These are phyloP conservation scores for Venturia asperata DNA, from an alignment of 2,329 filamentous ascomycete species.

Conservation along the genomic window DNA sequence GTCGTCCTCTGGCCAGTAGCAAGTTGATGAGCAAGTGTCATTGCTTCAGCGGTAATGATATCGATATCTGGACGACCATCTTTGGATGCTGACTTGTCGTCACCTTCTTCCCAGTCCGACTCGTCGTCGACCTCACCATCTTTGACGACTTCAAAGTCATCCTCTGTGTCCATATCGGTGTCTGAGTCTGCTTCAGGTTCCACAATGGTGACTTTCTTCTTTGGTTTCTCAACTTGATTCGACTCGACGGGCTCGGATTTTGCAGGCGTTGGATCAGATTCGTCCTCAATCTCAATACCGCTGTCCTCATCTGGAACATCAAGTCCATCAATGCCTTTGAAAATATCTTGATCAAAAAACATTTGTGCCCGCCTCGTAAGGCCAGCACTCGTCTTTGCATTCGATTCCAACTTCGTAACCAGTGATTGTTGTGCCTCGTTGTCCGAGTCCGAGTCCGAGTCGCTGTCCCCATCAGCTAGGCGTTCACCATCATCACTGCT, in stretches of 20 bases:
- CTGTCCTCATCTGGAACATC: slow-evolving; percentile 43
- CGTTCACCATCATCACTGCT: slow-evolving; percentile 50
- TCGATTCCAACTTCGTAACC: slow-evolving; percentile 56
- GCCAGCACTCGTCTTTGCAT: slow-evolving; percentile 42
- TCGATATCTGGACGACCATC: slow-evolving; percentile 76
- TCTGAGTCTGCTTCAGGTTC: slow-evolving; percentile 24
- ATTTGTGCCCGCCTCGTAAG: slow-evolving; percentile 78
- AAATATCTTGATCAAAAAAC: slow-evolving; percentile 95
- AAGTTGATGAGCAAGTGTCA: slow-evolving; percentile 90
- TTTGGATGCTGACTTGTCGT: slow-evolving; percentile 40
- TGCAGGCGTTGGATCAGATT: slow-evolving; percentile 14
- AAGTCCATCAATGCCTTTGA: slow-evolving; percentile 69
- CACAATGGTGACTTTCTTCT: slow-evolving; percentile 3
- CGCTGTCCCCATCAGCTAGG: slow-evolving; percentile 54
- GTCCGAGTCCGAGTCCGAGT: slow-evolving; percentile 56
- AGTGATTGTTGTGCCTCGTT: slow-evolving; percentile 44
- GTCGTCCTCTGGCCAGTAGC: slow-evolving; percentile 77
- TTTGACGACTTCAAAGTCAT: slow-evolving; percentile 23
- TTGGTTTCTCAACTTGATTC: not conserved
- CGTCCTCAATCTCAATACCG: slow-evolving; percentile 28
- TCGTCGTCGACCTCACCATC: slow-evolving; percentile 43
- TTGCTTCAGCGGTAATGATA: slow-evolving; percentile 98
- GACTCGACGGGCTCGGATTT: slow-evolving; percentile 10
- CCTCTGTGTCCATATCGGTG: slow-evolving; percentile 24
- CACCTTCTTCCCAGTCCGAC: slow-evolving; percentile 30